phyloP scores from a whole-genome alignment of 139 green algal species.

The Chlorokybus atmophyticus region DNA sequence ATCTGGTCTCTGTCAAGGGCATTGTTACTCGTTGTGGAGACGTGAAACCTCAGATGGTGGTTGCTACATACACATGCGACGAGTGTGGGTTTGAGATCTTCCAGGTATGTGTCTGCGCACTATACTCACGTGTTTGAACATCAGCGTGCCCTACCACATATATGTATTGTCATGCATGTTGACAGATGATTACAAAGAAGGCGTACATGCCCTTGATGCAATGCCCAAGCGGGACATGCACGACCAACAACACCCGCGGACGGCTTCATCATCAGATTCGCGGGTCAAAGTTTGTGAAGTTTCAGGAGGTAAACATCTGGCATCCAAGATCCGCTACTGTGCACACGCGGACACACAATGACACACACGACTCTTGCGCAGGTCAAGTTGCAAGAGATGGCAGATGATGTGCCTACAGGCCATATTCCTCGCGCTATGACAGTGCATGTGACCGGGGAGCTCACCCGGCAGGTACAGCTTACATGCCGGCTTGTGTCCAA shows the following conservation, averaged over 20 bases:
- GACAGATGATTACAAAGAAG: constrained; percentile 27
- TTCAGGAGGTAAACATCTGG: constrained; percentile 49
- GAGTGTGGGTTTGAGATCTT: constrained; percentile 82
- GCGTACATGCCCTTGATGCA: constrained; percentile 58
- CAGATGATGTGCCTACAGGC: constrained; percentile 76
- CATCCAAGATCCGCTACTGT: not conserved
- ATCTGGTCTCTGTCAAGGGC: constrained; percentile 74
- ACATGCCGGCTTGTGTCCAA: not conserved
- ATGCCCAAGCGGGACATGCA: constrained; percentile 29
- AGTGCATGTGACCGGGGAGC: constrained; percentile 68
- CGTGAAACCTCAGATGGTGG: constrained; percentile 76
- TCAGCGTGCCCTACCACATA: too few relatives aligned
- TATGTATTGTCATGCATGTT: too few relatives aligned
- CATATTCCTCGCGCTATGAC: constrained; percentile 76
- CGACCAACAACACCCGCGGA: constrained; percentile 30
- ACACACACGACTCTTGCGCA: too few relatives aligned
- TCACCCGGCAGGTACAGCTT: constrained; percentile 58
- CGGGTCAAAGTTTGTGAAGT: constrained; percentile 86
- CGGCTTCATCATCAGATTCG: constrained; percentile 40
- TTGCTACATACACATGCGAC: constrained; percentile 89
- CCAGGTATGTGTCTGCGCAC: constrained; percentile 77
- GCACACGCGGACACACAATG: not conserved
- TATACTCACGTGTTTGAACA: too few relatives aligned
- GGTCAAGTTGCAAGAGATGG: constrained; percentile 35
- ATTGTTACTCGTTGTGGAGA: constrained; percentile 83